Conservation (phyloP, 345 rosid species). For the Nephelium lappaceum region DNA sequence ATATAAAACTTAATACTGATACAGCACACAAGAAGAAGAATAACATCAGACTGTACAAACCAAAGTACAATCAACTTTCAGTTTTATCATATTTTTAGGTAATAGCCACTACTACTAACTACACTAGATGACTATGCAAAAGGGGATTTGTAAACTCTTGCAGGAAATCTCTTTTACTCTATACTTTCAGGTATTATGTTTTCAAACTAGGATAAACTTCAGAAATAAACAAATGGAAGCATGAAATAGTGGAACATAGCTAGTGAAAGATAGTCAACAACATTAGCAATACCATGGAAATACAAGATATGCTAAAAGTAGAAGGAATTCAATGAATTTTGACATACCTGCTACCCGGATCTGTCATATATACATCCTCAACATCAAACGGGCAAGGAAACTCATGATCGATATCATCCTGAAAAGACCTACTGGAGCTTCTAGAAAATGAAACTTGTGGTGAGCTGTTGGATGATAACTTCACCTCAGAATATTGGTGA, state of each 20-base stretch:
- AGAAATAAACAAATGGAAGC: background rate
- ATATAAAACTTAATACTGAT: background rate
- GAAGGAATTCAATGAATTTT: background rate
- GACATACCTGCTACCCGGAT: slow-evolving; percentile 66
- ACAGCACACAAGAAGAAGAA: background rate
- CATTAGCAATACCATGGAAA: background rate
- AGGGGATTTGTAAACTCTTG: background rate
- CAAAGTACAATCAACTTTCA: background rate
- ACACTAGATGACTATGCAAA: background rate
- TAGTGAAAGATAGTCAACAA: background rate
- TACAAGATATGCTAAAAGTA: background rate
- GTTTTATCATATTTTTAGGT: background rate
- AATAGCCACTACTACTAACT: background rate
- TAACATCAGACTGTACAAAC: background rate
- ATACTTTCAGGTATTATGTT: background rate
- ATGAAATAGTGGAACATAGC: background rate
- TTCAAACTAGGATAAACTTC: background rate
- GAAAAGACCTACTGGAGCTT: slow-evolving; percentile 77
- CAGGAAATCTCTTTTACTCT: background rate
- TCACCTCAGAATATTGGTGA: slow-evolving; percentile 47
- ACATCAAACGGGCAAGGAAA: slow-evolving; percentile 84
- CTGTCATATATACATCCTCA: slow-evolving; percentile 62
- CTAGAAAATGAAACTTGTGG: slow-evolving; percentile 64
- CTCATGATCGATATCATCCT: slow-evolving; percentile 82
- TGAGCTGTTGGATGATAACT: slow-evolving; percentile 53